phyloP scores from a whole-genome alignment of 2,329 filamentous ascomycete species.

The Colletotrichum gloeosporioides region DNA sequence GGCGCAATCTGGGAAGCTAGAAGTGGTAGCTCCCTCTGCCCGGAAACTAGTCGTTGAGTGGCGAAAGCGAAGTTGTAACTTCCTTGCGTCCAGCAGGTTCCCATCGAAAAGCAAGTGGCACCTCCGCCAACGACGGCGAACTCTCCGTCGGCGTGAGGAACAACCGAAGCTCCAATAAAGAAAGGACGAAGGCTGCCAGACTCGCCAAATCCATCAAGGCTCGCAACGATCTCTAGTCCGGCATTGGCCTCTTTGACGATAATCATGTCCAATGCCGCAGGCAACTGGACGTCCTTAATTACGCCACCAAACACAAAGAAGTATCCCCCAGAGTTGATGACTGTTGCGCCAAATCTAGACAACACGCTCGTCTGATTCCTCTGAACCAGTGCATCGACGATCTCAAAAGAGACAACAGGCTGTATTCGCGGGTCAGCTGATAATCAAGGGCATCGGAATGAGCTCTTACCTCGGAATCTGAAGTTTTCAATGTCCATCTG shows the following conservation, averaged over 20 bases:
- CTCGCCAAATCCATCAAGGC: constrained; percentile 45
- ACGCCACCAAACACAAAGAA: constrained; percentile 51
- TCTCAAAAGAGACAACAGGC: not conserved
- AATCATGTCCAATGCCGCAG: constrained; percentile 57
- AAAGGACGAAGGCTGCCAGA: constrained; percentile 57
- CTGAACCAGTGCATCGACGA: not conserved
- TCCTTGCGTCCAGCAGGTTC: constrained; percentile 79
- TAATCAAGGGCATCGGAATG: not conserved
- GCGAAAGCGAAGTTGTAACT: constrained; percentile 47
- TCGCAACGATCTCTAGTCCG: constrained; percentile 28
- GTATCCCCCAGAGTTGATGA: constrained; percentile 30
- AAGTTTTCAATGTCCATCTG: constrained; percentile 63
- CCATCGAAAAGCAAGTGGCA: constrained; percentile 90
- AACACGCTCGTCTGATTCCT: constrained; percentile 14
- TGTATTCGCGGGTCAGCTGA: not conserved
- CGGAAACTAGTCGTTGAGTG: not conserved
- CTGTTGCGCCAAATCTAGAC: constrained; percentile 49
- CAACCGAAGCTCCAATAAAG: constrained; percentile 70
- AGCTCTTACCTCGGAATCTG: constrained; percentile 39
- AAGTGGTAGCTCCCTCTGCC: not conserved
- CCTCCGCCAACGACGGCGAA: constrained; percentile 78
- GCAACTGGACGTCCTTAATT: constrained; percentile 43
- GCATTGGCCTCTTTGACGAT: constrained; percentile 29
- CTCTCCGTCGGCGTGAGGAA: constrained; percentile 49
- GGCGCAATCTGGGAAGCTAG: not conserved